phyloP scores from a whole-genome alignment of 2,329 filamentous ascomycete species.

The Fonsecaea erecta region DNA sequence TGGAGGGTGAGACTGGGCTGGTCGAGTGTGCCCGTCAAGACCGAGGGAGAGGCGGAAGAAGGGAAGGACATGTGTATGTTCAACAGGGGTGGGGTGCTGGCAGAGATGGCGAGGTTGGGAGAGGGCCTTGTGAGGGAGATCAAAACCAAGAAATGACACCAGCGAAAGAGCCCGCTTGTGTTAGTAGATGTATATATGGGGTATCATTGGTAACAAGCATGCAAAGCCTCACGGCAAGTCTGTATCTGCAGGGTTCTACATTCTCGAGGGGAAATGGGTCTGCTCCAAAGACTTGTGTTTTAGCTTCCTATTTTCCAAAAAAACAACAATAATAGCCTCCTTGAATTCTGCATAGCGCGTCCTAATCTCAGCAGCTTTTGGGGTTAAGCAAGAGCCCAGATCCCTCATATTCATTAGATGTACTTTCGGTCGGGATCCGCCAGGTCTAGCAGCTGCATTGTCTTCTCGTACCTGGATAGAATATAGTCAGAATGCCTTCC shows the following conservation, averaged over 20 bases:
- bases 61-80: constrained; percentile 60
- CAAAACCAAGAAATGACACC: constrained; percentile 20
- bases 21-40: constrained; percentile 61
- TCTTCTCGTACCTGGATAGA: constrained; percentile 78
- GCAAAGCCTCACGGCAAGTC: not conserved
- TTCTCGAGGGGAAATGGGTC: not conserved
- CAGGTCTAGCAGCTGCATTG: constrained; percentile 81
- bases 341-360: not conserved
- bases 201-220: constrained; percentile 1
- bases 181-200: not conserved
- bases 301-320: not conserved
- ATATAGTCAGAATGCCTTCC: constrained; percentile 5
- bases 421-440: constrained; percentile 84
- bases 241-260: not conserved
- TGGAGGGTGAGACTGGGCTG: constrained; percentile 76
- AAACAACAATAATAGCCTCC: no score
- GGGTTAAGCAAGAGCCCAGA: not conserved
- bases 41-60: constrained; percentile 41
- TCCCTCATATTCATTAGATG: constrained; percentile 49
- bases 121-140: constrained; percentile 36
- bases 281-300: not conserved
- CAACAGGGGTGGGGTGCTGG: constrained; percentile 69
- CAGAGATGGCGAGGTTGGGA: constrained; percentile 70
- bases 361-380: not conserved
- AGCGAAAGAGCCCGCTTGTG: not conserved